Evolutionary conservation across 176 grass and related monocot species (phyloP), one percentile per base, ranked within the genome.

Genomic region (Oryza glaberrima): DNA sequence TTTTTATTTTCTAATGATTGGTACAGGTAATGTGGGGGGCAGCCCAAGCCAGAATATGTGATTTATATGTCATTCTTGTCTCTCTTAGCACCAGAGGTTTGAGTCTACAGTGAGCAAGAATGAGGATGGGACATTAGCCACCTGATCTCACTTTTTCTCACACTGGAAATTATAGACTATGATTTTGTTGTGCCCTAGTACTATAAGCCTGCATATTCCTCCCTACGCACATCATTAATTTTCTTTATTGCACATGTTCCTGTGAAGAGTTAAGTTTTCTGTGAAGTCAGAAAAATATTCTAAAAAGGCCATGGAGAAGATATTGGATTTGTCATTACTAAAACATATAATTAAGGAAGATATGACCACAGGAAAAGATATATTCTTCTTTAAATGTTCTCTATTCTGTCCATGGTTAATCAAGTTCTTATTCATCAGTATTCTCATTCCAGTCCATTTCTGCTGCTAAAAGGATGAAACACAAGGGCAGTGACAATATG

Each of bases 1-100:
- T 32, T 87, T 91, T 78, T 8, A 75, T 89, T 95, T 95, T 93
- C 61, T 87, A 88, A 80, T 81, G 64, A 87, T 69, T 83, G 83
- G 38, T 65, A 80, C 80, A 30, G 64, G 65, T 46, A 69, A 76
- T 54, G 76, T 54, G 76, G 83, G 76, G 46, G 67, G 40, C 85
- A 94, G 72, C 77, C 85, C 63, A 79, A 88, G 70, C 75, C 16
- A 88, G 85, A 90, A 86, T 79, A 82, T 80, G 68, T 64, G 70
- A 91, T 77, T 36, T 82, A 84, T 56, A 80, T 77, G 32, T 22
- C 56, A 45, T 77, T 85, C 76, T 85, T 88, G 77, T 81, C 82
- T 72, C 85, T 65, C 56, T 84, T 77, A 66, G 70, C 81, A 56
- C 84, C 72, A 67, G 65, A 77, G 65, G 41, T 83, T 84, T 74